These are phyloP conservation scores for Fusarium pseudograminearum DNA, from an alignment of 2,329 filamentous ascomycete species.

Conservation along the genomic window DNA sequence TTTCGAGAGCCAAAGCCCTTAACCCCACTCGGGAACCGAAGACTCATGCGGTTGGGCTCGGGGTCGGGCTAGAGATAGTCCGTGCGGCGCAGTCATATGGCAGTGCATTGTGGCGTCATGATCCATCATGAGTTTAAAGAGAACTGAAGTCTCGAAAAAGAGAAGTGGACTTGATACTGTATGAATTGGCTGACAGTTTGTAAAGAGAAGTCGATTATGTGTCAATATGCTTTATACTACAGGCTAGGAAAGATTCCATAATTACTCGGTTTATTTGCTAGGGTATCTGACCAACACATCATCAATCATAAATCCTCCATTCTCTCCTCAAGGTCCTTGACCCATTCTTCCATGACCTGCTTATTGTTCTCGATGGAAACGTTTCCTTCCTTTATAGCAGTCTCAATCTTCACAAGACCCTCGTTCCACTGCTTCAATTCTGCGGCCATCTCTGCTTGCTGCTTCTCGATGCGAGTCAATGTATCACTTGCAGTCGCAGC, in stretches of 20 bases:
- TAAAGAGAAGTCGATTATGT: not conserved
- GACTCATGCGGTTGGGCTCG: not conserved
- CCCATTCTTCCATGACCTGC: conserved; percentile 87
- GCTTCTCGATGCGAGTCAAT: conserved; percentile 79
- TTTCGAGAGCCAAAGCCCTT: conserved; percentile 50
- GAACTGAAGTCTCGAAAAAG: not conserved
- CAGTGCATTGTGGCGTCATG: conserved; percentile 3
- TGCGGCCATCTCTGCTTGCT: conserved; percentile 82
- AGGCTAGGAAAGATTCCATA: not conserved
- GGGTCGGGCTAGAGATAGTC: conserved; percentile 23
- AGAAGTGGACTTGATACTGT: not conserved
- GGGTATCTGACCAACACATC: conserved; percentile 50
- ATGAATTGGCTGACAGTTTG: not conserved
- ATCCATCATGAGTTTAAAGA: not conserved
- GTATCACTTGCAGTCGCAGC: conserved; percentile 85
- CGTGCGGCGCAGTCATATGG: conserved; percentile 34
- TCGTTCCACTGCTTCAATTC: conserved; percentile 91
- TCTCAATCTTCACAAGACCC: conserved; percentile 82
- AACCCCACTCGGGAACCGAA: conserved; percentile 43
- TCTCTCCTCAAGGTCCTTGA: conserved; percentile 85
- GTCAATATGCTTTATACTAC: not conserved
- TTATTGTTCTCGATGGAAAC: conserved; percentile 81
- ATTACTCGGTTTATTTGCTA: conserved; percentile 34
- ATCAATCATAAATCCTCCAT: conserved; percentile 68
- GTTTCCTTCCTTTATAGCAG: conserved; percentile 77